A percentile compares a stretch with the other conserved stretches of the same genome.
Conservation (phyloP, 2,329 filamentous ascomycete genomes). For the Pleoardoris graminearum region DNA sequence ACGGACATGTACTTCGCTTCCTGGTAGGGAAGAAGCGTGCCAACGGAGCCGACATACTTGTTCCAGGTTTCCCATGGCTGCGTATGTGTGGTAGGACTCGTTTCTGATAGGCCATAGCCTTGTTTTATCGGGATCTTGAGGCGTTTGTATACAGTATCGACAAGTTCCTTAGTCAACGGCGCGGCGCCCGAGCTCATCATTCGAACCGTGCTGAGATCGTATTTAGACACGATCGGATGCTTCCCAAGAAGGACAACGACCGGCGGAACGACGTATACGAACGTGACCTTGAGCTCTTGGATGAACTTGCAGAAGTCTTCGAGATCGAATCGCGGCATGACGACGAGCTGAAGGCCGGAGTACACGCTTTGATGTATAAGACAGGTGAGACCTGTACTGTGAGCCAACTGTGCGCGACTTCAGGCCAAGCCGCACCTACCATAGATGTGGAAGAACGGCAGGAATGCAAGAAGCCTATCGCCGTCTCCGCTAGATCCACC, state of each 20-base stretch:
- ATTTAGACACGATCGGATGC: conserved; percentile 74
- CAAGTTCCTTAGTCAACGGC: conserved; percentile 78
- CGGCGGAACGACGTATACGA: conserved; percentile 81
- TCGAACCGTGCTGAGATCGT: conserved; percentile 76
- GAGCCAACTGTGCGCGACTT: background rate
- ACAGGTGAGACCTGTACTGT: conserved; percentile 64
- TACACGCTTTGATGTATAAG: conserved; percentile 71
- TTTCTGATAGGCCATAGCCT: conserved; percentile 89
- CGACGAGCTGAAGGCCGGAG: conserved; percentile 66
- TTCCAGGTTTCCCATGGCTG: conserved; percentile 78
- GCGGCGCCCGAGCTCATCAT: conserved; percentile 90
- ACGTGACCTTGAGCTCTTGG: conserved; percentile 74
- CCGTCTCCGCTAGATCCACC: conserved; percentile 64
- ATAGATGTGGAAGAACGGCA: conserved; percentile 93
- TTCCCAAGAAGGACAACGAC: conserved; percentile 81
- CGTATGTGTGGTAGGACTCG: conserved; percentile 75
- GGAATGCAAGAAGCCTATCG: conserved; percentile 75
- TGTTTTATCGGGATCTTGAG: conserved; percentile 84
- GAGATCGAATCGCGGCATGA: conserved; percentile 81
- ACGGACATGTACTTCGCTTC: conserved; percentile 76
- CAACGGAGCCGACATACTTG: conserved; percentile 75
- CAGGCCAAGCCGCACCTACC: conserved; percentile 52
- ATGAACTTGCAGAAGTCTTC: conserved; percentile 76
- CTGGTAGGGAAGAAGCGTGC: conserved; percentile 76
- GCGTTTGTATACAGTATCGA: conserved; percentile 72